A percentile compares a stretch with the other conserved stretches of the same genome.
Conservation (phyloP, 2,329 filamentous ascomycete species). For the Elsinoe necatrix region DNA sequence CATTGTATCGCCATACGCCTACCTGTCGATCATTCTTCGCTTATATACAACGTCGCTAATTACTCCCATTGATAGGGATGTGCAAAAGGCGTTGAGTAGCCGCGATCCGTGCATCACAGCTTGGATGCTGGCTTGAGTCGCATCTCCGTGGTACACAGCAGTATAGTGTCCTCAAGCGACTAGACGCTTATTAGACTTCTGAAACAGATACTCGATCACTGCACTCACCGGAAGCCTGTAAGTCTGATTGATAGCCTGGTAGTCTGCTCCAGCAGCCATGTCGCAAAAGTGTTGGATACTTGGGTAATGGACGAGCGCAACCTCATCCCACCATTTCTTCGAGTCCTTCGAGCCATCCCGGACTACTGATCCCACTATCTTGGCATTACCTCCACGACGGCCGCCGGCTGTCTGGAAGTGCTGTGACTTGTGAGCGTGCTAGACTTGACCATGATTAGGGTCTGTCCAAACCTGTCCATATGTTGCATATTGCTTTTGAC, state of each 20-base stretch:
- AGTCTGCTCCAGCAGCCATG: constrained; percentile 51
- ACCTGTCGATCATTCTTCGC: neutral
- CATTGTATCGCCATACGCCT: neutral
- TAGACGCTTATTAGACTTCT: constrained; percentile 3
- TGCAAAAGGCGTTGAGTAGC: neutral
- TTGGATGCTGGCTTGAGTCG: neutral
- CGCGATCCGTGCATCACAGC: neutral
- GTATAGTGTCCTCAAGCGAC: constrained; percentile 30
- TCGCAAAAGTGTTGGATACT: constrained; percentile 54
- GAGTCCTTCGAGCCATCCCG: constrained; percentile 23
- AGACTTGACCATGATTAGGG: neutral
- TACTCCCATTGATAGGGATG: neutral
- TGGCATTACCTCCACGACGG: constrained; percentile 48
- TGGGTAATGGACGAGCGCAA: constrained; percentile 58
- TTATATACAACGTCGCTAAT: neutral
- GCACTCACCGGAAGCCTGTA: constrained; percentile 42
- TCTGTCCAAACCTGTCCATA: constrained; percentile 43
- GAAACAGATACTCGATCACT: neutral
- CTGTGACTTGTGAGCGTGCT: constrained; percentile 19
- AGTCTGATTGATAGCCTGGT: constrained; percentile 50
- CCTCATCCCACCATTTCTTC: constrained; percentile 48
- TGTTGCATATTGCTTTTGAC: constrained; percentile 46
- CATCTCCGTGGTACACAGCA: constrained; percentile 30
- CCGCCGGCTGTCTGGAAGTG: constrained; percentile 17
- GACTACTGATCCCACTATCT: constrained; percentile 53